Evolutionary conservation across 1,284 basidiomycete genomes (phyloP).

Genomic region (Wallemia hederae): DNA sequence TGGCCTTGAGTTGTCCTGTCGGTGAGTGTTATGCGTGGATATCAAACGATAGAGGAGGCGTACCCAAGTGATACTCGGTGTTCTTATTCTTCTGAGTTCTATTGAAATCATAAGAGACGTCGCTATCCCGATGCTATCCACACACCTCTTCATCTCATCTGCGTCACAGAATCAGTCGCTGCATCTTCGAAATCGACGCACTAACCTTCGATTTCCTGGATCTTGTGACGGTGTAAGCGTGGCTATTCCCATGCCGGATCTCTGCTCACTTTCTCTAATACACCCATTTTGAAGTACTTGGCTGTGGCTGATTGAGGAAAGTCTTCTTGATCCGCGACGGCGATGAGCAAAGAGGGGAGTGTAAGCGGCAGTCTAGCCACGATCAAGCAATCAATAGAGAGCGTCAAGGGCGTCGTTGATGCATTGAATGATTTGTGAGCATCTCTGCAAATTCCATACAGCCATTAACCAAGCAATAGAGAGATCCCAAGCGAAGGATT

Average conservation of each 20-base stretch:
- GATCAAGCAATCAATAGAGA: neutral
- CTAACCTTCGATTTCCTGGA: neutral
- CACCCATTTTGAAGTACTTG: neutral
- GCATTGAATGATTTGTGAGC: neutral
- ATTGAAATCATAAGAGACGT: neutral
- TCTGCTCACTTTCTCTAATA: neutral
- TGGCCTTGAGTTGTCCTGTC: slow-evolving; percentile 41
- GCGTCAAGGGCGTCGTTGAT: neutral
- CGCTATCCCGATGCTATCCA: neutral
- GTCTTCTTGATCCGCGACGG: neutral
- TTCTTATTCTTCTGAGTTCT: neutral
- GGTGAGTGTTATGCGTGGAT: neutral
- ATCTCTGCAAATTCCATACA: neutral
- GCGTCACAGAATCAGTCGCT: neutral
- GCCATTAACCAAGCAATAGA: neutral
- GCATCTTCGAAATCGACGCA: neutral
- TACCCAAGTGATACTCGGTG: neutral
- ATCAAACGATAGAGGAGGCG: neutral
- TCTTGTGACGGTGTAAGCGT: neutral
- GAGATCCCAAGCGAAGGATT: neutral
- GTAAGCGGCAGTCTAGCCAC: neutral
- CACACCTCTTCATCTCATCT: neutral
- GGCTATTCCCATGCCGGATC: no score
- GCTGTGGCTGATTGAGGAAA: neutral
- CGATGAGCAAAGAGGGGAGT: neutral